These are phyloP conservation scores for Hypoxylon cercidicola DNA, from an alignment of 495 filamentous ascomycete species.

Conservation along the genomic window DNA sequence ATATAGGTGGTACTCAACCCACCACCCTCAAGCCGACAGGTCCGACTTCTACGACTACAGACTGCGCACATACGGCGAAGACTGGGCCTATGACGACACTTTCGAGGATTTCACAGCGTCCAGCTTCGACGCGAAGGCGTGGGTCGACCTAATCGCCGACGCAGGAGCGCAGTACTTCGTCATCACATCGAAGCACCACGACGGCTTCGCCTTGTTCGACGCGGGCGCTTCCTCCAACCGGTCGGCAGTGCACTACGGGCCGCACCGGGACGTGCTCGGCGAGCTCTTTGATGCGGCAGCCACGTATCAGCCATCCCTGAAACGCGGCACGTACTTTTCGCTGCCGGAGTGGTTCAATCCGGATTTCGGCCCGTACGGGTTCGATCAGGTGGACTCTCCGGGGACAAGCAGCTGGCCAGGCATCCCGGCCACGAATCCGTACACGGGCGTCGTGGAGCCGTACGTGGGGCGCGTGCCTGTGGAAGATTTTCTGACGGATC, in stretches of 20 bases:
- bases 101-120: conserved; percentile 63
- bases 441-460: conserved; percentile 55
- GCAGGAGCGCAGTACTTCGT: conserved; percentile 68
- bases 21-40: conserved; percentile 42
- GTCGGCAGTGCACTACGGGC: conserved; percentile 56
- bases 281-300: conserved; percentile 64
- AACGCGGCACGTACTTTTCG: conserved; percentile 63
- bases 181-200: conserved; percentile 62
- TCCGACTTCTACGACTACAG: conserved; percentile 60
- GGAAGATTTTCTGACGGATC: conserved; percentile 58
- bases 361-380: conserved; percentile 58
- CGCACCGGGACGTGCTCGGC: conserved; percentile 56
- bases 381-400: conserved; percentile 31
- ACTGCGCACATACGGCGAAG: conserved; percentile 58
- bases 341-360: conserved; percentile 68
- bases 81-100: conserved; percentile 66
- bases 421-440: conserved; percentile 59
- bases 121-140: conserved; percentile 60
- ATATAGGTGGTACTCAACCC: conserved; percentile 47
- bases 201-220: conserved; percentile 66
- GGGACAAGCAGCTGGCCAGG: conserved; percentile 44
- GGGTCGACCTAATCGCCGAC: conserved; percentile 67
- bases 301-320: conserved; percentile 59
- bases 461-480: conserved; percentile 61
- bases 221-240: conserved; percentile 53